phyloP scores from a whole-genome alignment of 208 protist genomes.

The Leishmania turanica region DNA sequence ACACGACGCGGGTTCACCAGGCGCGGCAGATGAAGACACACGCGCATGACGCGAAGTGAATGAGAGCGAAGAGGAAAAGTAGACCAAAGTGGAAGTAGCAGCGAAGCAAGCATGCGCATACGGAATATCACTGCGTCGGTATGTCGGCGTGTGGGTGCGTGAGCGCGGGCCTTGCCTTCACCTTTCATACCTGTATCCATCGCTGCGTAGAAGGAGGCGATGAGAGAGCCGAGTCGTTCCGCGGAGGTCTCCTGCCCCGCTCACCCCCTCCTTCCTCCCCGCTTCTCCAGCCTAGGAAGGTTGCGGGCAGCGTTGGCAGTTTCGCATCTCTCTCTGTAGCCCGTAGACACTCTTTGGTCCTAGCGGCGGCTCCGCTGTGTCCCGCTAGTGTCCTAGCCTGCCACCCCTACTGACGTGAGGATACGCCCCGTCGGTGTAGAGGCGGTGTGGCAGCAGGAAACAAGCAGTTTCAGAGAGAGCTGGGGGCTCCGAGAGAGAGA shows the following conservation, averaged over 20 bases:
- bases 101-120: not conserved
- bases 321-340: not conserved
- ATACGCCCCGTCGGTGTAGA: not conserved
- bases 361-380: not conserved
- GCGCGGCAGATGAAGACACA: not conserved
- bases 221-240: not conserved
- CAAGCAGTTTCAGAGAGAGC: not conserved
- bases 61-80: not conserved
- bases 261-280: not conserved
- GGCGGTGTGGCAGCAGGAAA: not conserved
- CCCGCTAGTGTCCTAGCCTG: not conserved
- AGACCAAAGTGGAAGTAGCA: not conserved
- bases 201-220: not conserved
- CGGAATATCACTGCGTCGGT: not conserved
- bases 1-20: not conserved
- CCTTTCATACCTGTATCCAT: not conserved
- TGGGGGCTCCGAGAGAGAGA: not conserved
- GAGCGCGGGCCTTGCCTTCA: not conserved
- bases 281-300: not conserved
- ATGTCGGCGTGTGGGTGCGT: not conserved
- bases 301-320: not conserved
- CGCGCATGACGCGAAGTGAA: not conserved
- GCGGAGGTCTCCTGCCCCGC: not conserved
- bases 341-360: not conserved
- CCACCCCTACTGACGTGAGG: not conserved